These are phyloP conservation scores for Cunninghamia lanceolata DNA, from an alignment of 75 land plant genomes.

Conservation along the genomic window DNA sequence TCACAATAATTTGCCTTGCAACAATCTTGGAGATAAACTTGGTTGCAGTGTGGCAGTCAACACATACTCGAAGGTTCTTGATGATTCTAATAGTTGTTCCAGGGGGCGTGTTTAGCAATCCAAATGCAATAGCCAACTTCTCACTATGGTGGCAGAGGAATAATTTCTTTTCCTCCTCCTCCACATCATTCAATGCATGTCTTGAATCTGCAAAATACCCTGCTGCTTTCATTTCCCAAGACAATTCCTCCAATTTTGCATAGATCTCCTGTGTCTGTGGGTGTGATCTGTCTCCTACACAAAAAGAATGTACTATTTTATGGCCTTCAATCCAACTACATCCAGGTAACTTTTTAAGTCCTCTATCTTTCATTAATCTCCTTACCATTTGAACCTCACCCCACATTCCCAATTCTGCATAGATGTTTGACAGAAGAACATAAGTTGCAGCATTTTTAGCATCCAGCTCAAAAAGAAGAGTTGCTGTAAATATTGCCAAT, in stretches of 20 bases:
- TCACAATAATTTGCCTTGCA: too few relatives aligned
- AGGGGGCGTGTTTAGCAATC: conserved; percentile 14
- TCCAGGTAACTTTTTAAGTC: conserved; percentile 41
- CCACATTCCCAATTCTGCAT: conserved; percentile 19
- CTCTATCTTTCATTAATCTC: conserved; percentile 32
- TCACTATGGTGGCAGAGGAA: too few relatives aligned
- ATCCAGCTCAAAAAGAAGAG: conserved; percentile 26
- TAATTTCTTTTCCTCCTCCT: conserved; percentile 8
- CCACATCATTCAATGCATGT: neutral
- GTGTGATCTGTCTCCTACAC: conserved; percentile 34
- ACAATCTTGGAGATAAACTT: too few relatives aligned
- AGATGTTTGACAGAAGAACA: conserved; percentile 44
- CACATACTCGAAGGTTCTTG: too few relatives aligned
- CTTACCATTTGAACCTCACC: conserved; percentile 24
- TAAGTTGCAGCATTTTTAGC: neutral
- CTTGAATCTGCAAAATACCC: conserved; percentile 27
- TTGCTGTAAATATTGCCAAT: too few relatives aligned
- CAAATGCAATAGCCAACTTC: conserved; percentile 45
- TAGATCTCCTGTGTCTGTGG: conserved; percentile 15
- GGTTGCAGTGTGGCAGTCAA: too few relatives aligned
- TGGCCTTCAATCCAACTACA: conserved; percentile 43
- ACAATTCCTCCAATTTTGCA: conserved; percentile 18
- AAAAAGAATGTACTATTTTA: conserved; percentile 41
- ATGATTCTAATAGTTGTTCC: too few relatives aligned
- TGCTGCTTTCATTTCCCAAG: conserved; percentile 24